Conservation (phyloP, 306 rosid species). For the Vigna radiata region DNA sequence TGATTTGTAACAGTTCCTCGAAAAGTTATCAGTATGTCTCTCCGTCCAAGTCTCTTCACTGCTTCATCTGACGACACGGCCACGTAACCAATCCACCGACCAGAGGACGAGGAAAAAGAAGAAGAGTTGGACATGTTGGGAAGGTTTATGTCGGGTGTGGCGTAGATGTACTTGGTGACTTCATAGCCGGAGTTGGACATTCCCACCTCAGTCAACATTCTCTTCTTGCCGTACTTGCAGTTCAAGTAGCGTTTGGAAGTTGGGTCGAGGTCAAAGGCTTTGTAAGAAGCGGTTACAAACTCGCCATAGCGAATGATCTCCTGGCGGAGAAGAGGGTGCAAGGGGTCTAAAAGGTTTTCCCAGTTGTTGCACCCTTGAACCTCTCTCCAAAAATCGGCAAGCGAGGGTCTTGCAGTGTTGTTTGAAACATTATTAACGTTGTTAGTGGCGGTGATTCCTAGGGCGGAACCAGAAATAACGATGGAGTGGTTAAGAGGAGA, state of each 20-base stretch:
- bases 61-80: slow-evolving; percentile 67
- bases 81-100: slow-evolving; percentile 90
- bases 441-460: background rate
- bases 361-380: slow-evolving; percentile 83
- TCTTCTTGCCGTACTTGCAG: slow-evolving; percentile 78
- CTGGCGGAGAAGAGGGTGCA: slow-evolving; percentile 78
- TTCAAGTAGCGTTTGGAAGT: slow-evolving; percentile 76
- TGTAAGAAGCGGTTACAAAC: slow-evolving; percentile 77
- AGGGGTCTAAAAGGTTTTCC: slow-evolving; percentile 78
- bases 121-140: slow-evolving; percentile 49
- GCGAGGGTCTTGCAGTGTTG: background rate
- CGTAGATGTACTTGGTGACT: slow-evolving; percentile 87
- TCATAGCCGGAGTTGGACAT: slow-evolving; percentile 69
- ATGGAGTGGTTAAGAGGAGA: slow-evolving; percentile 27
- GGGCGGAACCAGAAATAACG: slow-evolving; percentile 38
- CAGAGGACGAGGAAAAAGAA: slow-evolving; percentile 50
- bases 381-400: slow-evolving; percentile 65
- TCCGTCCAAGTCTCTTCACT: slow-evolving; percentile 61
- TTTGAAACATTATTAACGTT: background rate
- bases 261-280: slow-evolving; percentile 83
- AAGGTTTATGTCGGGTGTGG: slow-evolving; percentile 72
- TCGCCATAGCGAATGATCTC: slow-evolving; percentile 86
- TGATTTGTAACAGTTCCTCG: slow-evolving; percentile 80
- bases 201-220: slow-evolving; percentile 69
- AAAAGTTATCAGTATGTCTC: slow-evolving; percentile 75